These are phyloP conservation scores for Chlamydomonas sphaeroides DNA, from an alignment of 139 green algal genomes.

Conservation along the genomic window DNA sequence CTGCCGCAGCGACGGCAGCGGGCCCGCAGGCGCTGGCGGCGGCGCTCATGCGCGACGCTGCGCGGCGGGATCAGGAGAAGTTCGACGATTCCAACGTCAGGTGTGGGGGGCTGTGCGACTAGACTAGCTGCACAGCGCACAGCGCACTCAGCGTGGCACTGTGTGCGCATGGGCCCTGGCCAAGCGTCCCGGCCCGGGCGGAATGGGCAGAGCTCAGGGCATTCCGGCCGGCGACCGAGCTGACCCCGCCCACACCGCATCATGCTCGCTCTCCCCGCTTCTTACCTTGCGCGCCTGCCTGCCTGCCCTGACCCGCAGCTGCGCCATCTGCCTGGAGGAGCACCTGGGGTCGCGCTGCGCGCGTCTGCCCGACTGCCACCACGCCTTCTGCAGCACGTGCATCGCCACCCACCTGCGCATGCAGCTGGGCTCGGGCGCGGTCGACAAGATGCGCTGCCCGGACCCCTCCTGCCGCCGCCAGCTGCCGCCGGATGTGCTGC, in stretches of 20 bases:
- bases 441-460: conserved; percentile 79
- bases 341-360: conserved; percentile 60
- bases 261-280: no score
- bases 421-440: conserved; percentile 67
- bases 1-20: neutral
- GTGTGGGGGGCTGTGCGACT: no score
- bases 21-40: neutral
- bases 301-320: no score
- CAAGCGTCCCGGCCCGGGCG: no score
- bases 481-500: no score
- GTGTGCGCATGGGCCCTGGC: no score
- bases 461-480: conserved; percentile 65
- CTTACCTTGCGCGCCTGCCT: no score
- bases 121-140: no score
- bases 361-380: conserved; percentile 68
- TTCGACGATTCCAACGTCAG: conserved; percentile 13
- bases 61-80: conserved; percentile 6
- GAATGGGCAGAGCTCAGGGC: no score
- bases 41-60: conserved; percentile 4
- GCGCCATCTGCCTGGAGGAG: conserved; percentile 79
- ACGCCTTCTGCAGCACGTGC: conserved; percentile 84
- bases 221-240: no score
- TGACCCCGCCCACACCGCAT: no score
- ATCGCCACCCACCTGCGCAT: conserved; percentile 54
- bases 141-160: no score